A percentile compares a stretch with the other conserved stretches of the same genome.
phyloP scores from a whole-genome alignment of 345 rosid genomes.

The Stellera chamaejasme region DNA sequence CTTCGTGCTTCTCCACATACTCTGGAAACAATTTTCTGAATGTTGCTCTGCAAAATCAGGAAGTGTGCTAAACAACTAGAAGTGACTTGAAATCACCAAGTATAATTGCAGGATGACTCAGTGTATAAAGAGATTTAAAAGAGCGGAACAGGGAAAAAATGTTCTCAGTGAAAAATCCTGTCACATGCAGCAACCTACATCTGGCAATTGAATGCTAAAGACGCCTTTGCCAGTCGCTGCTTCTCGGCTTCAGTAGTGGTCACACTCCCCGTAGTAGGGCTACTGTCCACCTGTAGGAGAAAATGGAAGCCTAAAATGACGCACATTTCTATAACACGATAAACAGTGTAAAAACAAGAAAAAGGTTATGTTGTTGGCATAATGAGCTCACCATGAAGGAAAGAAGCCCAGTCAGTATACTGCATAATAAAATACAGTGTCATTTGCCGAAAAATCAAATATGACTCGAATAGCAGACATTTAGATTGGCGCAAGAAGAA shows the following conservation, averaged over 20 bases:
- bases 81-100: too few species aligned
- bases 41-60: conserved; percentile 44
- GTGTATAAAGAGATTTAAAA: too few species aligned
- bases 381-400: conserved; percentile 84
- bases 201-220: conserved; percentile 92
- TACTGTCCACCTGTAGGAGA: conserved; percentile 72
- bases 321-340: conserved; percentile 7
- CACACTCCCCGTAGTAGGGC: conserved; percentile 98
- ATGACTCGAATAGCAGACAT: background rate
- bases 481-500: too few species aligned
- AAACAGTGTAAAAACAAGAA: background rate
- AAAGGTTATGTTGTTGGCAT: background rate
- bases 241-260: conserved; percentile 73
- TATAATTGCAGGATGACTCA: too few species aligned
- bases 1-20: conserved; percentile 67
- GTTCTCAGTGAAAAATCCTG: too few species aligned
- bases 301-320: conserved; percentile 6
- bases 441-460: background rate
- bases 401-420: conserved; percentile 98
- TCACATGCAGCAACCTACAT: conserved; percentile 47
- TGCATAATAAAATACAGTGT: conserved; percentile 36
- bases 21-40: conserved; percentile 93
- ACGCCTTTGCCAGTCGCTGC: conserved; percentile 76
- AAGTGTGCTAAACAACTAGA: too few species aligned
- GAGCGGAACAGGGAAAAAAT: too few species aligned